phyloP scores from a whole-genome alignment of 106 monocot species.

The Gastrodia elata region DNA sequence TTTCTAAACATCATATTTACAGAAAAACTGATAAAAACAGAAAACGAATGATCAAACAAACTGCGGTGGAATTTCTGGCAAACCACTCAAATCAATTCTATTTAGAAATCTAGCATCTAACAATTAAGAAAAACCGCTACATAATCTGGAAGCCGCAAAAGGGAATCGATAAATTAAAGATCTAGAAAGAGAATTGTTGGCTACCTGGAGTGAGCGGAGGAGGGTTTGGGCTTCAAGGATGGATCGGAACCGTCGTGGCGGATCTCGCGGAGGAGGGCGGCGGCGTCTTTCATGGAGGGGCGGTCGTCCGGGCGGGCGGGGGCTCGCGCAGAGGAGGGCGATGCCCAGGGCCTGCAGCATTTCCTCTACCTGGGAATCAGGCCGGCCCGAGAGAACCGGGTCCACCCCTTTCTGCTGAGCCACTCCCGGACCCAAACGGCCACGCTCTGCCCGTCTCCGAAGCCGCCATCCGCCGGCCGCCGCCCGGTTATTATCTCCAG shows the following conservation, averaged over 20 bases:
- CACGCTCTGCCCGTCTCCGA: conserved; percentile 44
- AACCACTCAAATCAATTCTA: too few species aligned
- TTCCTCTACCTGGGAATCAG: conserved; percentile 60
- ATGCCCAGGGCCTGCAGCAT: conserved; percentile 84
- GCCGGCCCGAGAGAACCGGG: conserved; percentile 34
- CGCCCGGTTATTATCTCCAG: conserved; percentile 67
- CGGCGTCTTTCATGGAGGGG: conserved; percentile 88
- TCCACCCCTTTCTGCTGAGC: conserved; percentile 48
- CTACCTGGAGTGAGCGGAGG: conserved; percentile 1
- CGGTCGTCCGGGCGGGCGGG: conserved; percentile 55
- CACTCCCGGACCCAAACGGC: conserved; percentile 65
- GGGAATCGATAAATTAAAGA: too few species aligned
- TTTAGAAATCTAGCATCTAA: too few species aligned
- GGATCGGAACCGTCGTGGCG: conserved; percentile 21
- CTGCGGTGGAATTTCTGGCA: too few species aligned
- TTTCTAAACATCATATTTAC: too few species aligned
- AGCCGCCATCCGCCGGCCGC: conserved; percentile 30
- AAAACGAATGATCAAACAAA: too few species aligned
- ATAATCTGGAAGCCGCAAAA: too few species aligned
- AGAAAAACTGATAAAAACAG: too few species aligned
- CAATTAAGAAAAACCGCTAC: too few species aligned
- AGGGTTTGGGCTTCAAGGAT: not conserved
- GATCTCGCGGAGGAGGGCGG: conserved; percentile 60
- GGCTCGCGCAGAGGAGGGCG: conserved; percentile 61
- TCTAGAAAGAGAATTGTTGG: too few species aligned